A percentile compares a stretch with the other conserved stretches of the same genome.
phyloP scores from a whole-genome alignment of 768 basidiomycete genomes.

The Mycena epipterygia region DNA sequence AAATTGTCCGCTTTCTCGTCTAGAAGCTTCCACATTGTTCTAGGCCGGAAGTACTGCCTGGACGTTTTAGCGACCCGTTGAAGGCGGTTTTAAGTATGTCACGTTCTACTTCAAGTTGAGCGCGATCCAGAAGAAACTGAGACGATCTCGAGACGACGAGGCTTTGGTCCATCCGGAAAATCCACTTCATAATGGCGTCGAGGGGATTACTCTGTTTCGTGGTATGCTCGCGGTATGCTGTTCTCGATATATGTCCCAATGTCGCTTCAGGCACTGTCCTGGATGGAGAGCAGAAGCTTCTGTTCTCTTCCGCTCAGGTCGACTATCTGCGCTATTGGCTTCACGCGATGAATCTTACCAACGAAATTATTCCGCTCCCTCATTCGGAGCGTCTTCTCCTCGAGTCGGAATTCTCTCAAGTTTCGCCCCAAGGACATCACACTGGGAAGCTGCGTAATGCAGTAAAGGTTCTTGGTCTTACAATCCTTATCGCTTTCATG shows the following conservation, averaged over 20 bases:
- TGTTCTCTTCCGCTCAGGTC: conserved; percentile 87
- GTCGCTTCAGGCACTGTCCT: conserved; percentile 68
- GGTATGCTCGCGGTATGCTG: conserved; percentile 55
- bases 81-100: conserved; percentile 75
- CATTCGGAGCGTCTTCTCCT: conserved; percentile 82
- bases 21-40: background rate
- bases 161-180: conserved; percentile 77
- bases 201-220: conserved; percentile 79
- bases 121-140: background rate
- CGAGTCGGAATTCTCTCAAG: conserved; percentile 65
- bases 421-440: conserved; percentile 48
- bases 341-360: conserved; percentile 77
- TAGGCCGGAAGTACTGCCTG: conserved; percentile 71
- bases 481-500: background rate
- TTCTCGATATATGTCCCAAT: background rate
- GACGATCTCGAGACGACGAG: conserved; percentile 62
- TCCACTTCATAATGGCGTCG: conserved; percentile 69
- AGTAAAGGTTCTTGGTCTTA: conserved; percentile 74
- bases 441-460: conserved; percentile 69
- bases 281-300: conserved; percentile 79
- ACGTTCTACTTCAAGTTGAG: background rate
- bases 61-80: conserved; percentile 68
- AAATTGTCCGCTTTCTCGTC: too few relatives aligned
- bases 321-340: conserved; percentile 92
- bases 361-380: conserved; percentile 76